Conservation (phyloP, 2,329 filamentous ascomycete genomes). For the Lecanosticta acicola region DNA sequence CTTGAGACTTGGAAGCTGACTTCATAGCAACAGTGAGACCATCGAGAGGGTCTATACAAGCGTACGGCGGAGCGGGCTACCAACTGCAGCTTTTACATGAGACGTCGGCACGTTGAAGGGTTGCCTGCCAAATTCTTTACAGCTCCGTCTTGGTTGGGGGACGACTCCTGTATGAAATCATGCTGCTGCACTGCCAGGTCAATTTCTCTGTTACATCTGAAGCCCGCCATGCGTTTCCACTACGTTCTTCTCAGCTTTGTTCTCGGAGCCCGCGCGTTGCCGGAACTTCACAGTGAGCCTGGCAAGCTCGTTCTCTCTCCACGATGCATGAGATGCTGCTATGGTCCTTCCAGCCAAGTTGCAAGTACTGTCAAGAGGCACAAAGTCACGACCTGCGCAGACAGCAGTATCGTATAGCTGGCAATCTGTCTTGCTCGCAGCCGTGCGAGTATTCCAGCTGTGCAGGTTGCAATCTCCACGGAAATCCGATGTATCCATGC, state of each 20-base stretch:
- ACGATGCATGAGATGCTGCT: background rate
- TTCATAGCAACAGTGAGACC: too few species aligned
- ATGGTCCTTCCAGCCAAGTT: background rate
- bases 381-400: too few species aligned
- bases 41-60: too few species aligned
- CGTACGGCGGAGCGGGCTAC: too few species aligned
- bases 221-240: background rate
- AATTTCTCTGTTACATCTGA: background rate
- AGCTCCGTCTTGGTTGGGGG: too few species aligned
- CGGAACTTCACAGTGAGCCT: background rate
- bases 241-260: background rate
- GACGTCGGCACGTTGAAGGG: too few species aligned
- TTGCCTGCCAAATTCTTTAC: too few species aligned
- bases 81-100: too few species aligned
- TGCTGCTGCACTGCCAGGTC: too few species aligned
- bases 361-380: background rate
- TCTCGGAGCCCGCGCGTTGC: background rate
- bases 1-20: too few species aligned
- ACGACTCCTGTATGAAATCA: too few species aligned
- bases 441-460: background rate
- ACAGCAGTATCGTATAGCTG: too few species aligned
- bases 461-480: background rate
- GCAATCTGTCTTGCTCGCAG: background rate
- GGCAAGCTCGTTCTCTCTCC: background rate
- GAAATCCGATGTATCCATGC: background rate